These are phyloP conservation scores for Calophaca sinica DNA, from an alignment of 306 rosid species.

Conservation along the genomic window DNA sequence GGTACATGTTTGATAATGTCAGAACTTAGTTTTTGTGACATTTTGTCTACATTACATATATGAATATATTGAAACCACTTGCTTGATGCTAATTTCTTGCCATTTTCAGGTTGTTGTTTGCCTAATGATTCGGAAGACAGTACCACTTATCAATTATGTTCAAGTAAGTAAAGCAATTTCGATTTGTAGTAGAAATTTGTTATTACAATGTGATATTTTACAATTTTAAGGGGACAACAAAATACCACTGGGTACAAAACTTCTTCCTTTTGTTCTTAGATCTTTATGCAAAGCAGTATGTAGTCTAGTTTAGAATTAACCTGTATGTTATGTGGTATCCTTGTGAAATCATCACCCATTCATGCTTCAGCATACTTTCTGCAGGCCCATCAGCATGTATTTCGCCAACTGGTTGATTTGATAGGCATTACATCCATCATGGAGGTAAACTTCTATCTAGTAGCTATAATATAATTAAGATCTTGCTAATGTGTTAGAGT, in stretches of 20 bases:
- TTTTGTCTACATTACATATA: slow-evolving; percentile 18
- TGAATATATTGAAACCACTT: slow-evolving; percentile 8
- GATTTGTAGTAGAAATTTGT: slow-evolving; percentile 8
- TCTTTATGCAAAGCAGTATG: slow-evolving; percentile 7
- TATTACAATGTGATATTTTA: not conserved
- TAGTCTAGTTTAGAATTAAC: not conserved
- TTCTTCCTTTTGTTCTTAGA: slow-evolving; percentile 31
- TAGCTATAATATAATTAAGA: slow-evolving; percentile 20
- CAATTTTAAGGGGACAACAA: slow-evolving; percentile 4
- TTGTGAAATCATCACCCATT: slow-evolving; percentile 41
- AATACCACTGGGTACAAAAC: slow-evolving; percentile 1
- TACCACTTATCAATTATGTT: slow-evolving; percentile 90
- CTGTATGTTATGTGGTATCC: slow-evolving; percentile 18
- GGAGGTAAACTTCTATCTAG: slow-evolving; percentile 68
- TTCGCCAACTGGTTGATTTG: slow-evolving; percentile 88
- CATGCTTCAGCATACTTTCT: slow-evolving; percentile 45
- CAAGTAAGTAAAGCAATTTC: slow-evolving; percentile 68
- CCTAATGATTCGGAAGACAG: slow-evolving; percentile 93
- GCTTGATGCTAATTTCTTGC: slow-evolving; percentile 35
- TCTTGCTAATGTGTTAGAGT: slow-evolving; percentile 28
- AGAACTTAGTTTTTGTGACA: slow-evolving; percentile 25
- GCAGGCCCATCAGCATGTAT: slow-evolving; percentile 91
- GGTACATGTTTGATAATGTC: slow-evolving; percentile 57
- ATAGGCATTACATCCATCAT: slow-evolving; percentile 98
- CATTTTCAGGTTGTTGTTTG: slow-evolving; percentile 80